These are phyloP conservation scores for Cercophora newfieldiana DNA, from an alignment of 495 filamentous ascomycete species.

Conservation along the genomic window DNA sequence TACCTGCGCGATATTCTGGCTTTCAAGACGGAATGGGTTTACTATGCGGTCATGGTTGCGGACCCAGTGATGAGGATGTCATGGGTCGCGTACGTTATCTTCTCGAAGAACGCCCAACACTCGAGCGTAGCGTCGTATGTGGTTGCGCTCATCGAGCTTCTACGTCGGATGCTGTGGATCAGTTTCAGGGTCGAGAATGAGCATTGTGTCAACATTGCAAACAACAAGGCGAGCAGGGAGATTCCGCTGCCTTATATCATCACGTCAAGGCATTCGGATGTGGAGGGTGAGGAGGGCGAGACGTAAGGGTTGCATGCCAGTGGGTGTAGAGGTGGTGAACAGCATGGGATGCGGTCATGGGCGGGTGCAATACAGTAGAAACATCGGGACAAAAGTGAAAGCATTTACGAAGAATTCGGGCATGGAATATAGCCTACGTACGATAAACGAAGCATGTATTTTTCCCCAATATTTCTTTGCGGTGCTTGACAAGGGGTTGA, in stretches of 20 bases:
- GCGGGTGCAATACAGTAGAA: no score
- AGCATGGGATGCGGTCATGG: no score
- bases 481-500: no score
- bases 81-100: conserved; percentile 94
- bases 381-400: no score
- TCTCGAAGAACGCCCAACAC: conserved; percentile 71
- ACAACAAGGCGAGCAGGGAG: conserved; percentile 80
- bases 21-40: conserved; percentile 72
- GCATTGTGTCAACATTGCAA: conserved; percentile 82
- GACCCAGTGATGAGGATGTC: conserved; percentile 90
- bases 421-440: no score
- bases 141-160: conserved; percentile 73
- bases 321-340: background rate
- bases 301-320: no score
- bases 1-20: conserved; percentile 77
- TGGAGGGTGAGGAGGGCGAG: background rate
- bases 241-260: conserved; percentile 45
- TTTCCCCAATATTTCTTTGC: no score
- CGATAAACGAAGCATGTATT: no score
- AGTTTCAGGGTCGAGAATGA: conserved; percentile 96
- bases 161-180: conserved; percentile 81
- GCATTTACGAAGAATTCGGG: no score
- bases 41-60: conserved; percentile 79
- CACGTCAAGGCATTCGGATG: background rate
- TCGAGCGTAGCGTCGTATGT: conserved; percentile 74